Conservation (phyloP, 805 yeast genomes). For the Kodamaea restingae region DNA sequence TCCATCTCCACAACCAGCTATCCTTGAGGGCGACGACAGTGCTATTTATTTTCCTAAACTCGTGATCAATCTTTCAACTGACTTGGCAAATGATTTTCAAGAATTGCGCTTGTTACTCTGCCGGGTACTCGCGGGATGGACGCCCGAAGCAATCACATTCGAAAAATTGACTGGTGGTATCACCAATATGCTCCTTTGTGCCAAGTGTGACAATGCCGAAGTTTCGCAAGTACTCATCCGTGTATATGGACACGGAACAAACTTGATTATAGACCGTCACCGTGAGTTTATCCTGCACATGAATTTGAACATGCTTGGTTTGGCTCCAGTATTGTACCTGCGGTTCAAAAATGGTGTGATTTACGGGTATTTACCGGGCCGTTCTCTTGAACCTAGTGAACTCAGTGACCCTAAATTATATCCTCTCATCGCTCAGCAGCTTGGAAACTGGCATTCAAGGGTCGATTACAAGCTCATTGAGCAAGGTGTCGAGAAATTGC, state of each 20-base stretch:
- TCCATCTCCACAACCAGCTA: conserved; percentile 4
- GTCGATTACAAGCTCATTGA: conserved; percentile 46
- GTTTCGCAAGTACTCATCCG: conserved; percentile 47
- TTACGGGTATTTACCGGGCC: conserved; percentile 65
- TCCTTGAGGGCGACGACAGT: conserved; percentile 1
- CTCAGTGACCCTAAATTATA: conserved; percentile 44
- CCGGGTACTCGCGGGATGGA: conserved; percentile 46
- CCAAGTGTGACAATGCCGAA: conserved; percentile 24
- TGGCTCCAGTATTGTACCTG: conserved; percentile 69
- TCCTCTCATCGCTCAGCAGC: conserved; percentile 57
- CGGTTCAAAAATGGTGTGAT: conserved; percentile 69
- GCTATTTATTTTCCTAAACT: conserved; percentile 48
- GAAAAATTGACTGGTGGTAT: conserved; percentile 58
- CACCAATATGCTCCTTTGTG: conserved; percentile 55
- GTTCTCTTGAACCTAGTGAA: conserved; percentile 55
- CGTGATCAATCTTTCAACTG: conserved; percentile 36
- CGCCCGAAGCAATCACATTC: conserved; percentile 26
- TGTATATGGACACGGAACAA: conserved; percentile 73
- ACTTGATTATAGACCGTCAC: conserved; percentile 66
- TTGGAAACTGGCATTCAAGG: conserved; percentile 67
- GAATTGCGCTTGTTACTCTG: conserved; percentile 38
- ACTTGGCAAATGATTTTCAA: conserved; percentile 27
- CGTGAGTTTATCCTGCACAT: conserved; percentile 71
- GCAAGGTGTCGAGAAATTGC: conserved; percentile 40
- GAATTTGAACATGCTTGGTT: conserved; percentile 50